A percentile compares a stretch with the other conserved stretches of the same genome.
Conservation (phyloP, 2,329 filamentous ascomycete genomes). For the Claviceps spartinae region DNA sequence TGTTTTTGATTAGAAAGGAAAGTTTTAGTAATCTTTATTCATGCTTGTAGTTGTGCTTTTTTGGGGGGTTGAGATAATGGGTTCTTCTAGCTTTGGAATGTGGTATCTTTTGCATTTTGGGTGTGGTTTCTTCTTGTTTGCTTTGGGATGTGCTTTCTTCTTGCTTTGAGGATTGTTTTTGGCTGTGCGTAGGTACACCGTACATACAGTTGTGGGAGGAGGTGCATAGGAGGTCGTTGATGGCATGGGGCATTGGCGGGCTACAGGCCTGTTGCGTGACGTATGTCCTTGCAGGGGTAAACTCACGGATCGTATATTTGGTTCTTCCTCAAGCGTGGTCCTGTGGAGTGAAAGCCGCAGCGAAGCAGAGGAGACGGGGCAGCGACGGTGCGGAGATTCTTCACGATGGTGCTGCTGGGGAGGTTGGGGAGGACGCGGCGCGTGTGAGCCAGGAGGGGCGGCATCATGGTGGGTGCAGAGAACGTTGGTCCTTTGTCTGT, state of each 20-base stretch:
- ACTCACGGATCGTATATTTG: constrained; percentile 11
- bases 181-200: too few relatives aligned
- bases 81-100: too few relatives aligned
- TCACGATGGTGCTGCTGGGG: background rate
- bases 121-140: background rate
- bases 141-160: background rate
- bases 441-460: background rate
- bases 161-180: background rate
- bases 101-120: background rate
- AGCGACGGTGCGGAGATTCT: background rate
- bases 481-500: too few relatives aligned
- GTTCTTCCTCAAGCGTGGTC: constrained; percentile 8
- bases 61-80: too few relatives aligned
- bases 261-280: too few relatives aligned
- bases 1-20: constrained; percentile 12
- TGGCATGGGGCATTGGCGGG: too few relatives aligned
- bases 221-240: too few relatives aligned
- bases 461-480: background rate
- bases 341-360: constrained; percentile 5
- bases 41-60: background rate
- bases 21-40: too few relatives aligned
- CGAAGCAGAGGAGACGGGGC: background rate
- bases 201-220: too few relatives aligned
- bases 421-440: background rate
- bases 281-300: background rate